Percentiles rank a stretch among this genome's conserved stretches.
Conservation (phyloP, 352 stramenopile genomes). For the Globisporangium rhizosaccharum region DNA sequence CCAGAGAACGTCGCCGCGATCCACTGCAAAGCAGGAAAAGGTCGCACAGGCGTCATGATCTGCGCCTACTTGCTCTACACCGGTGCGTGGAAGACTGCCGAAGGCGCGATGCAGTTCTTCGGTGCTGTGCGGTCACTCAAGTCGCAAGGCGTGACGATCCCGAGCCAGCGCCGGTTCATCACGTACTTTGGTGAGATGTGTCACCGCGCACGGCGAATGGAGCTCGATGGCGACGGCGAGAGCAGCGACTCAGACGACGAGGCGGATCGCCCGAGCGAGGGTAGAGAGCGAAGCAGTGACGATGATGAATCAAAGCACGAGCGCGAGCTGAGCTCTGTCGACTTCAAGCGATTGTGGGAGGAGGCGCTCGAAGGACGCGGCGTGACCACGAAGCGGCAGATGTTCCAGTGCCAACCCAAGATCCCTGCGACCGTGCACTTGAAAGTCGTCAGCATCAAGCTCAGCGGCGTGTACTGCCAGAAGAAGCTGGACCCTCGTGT, state of each 20-base stretch:
- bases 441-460: slow-evolving; percentile 31
- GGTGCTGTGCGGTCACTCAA: slow-evolving; percentile 66
- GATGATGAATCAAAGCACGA: slow-evolving; percentile 23
- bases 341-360: slow-evolving; percentile 47
- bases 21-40: slow-evolving; percentile 90
- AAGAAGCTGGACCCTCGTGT: slow-evolving; percentile 56
- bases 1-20: slow-evolving; percentile 79
- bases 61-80: slow-evolving; percentile 73
- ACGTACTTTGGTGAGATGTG: slow-evolving; percentile 67
- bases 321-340: slow-evolving; percentile 22
- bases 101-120: slow-evolving; percentile 68
- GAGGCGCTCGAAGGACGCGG: slow-evolving; percentile 34
- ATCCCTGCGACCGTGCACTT: slow-evolving; percentile 28
- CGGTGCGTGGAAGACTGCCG: slow-evolving; percentile 46
- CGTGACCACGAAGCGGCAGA: slow-evolving; percentile 7
- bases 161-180: slow-evolving; percentile 74
- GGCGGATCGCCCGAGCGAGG: slow-evolving; percentile 2
- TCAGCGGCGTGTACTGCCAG: slow-evolving; percentile 37
- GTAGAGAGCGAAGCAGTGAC: slow-evolving; percentile 1
- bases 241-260: slow-evolving; percentile 14
- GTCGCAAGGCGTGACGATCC: slow-evolving; percentile 78
- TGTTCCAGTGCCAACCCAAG: slow-evolving; percentile 21
- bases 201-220: slow-evolving; percentile 11
- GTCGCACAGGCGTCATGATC: slow-evolving; percentile 88
- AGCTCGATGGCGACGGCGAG: slow-evolving; percentile 3